These are phyloP conservation scores for Fusarium luffae DNA, from an alignment of 2,329 filamentous ascomycete species.

Conservation along the genomic window DNA sequence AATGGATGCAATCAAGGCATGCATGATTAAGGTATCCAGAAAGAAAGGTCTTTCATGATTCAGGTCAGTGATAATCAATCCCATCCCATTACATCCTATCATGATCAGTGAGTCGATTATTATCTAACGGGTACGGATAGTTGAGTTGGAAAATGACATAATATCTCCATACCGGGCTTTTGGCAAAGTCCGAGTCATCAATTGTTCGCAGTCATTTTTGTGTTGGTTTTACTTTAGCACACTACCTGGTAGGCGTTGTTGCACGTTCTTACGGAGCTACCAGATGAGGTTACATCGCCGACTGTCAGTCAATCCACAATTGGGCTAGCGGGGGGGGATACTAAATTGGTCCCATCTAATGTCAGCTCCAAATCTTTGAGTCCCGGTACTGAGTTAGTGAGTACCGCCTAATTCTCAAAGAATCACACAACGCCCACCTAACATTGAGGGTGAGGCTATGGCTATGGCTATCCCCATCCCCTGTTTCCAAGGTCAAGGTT, in stretches of 20 bases:
- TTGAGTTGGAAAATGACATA: not conserved
- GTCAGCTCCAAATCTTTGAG: not conserved
- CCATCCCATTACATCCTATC: not conserved
- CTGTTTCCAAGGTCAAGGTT: not conserved
- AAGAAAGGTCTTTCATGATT: not conserved
- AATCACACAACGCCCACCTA: not conserved
- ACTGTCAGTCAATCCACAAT: conserved; percentile 6
- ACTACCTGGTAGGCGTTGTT: not conserved
- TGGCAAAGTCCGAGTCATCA: not conserved
- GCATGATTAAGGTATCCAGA: not conserved
- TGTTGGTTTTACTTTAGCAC: not conserved
- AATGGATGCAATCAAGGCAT: not conserved
- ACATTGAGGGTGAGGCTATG: not conserved
- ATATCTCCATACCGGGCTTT: conserved; percentile 1
- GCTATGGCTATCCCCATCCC: not conserved
- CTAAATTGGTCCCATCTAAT: not conserved
- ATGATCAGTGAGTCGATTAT: not conserved
- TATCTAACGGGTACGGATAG: not conserved
- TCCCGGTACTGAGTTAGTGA: not conserved
- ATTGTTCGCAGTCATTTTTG: not conserved
- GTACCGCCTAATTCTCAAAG: not conserved
- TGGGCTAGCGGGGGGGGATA: not conserved
- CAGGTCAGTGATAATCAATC: not conserved
- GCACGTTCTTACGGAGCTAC: not conserved
- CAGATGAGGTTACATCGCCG: conserved; percentile 26